Evolutionary conservation across 2,329 filamentous ascomycete species (phyloP).

Genomic region (Pseudogymnoascus sp.): DNA sequence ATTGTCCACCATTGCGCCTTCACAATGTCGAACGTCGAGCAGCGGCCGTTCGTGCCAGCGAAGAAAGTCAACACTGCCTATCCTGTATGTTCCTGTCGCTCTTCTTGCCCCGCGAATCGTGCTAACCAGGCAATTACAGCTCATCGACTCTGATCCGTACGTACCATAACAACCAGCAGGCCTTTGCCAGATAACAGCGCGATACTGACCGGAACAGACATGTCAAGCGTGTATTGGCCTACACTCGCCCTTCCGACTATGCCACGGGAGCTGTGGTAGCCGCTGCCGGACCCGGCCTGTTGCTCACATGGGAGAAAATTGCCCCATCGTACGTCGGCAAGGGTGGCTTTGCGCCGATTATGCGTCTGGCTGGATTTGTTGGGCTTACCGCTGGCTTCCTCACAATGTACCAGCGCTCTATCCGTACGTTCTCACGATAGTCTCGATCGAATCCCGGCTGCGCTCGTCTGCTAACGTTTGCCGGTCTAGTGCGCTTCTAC

Average conservation of each 20-base stretch:
- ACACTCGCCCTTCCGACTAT: constrained; percentile 83
- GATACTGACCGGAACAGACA: constrained; percentile 53
- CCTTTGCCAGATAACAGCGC: background rate
- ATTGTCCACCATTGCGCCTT: constrained; percentile 18
- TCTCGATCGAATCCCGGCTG: background rate
- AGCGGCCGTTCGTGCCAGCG: constrained; percentile 56
- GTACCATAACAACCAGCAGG: constrained; percentile 30
- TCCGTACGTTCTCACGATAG: constrained; percentile 54
- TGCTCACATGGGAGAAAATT: constrained; percentile 74
- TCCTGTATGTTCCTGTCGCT: constrained; percentile 56
- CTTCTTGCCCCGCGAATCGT: constrained; percentile 10
- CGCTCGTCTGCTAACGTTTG: constrained; percentile 9
- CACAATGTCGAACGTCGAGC: constrained; percentile 31
- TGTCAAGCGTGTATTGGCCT: constrained; percentile 80
- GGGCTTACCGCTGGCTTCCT: constrained; percentile 74
- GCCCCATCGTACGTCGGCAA: constrained; percentile 78
- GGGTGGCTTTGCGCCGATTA: constrained; percentile 72
- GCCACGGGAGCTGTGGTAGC: constrained; percentile 59
- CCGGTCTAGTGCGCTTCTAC: constrained; percentile 75
- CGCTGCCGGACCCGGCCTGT: constrained; percentile 63
- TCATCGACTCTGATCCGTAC: constrained; percentile 99
- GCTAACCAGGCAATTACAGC: constrained; percentile 49
- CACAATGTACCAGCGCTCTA: constrained; percentile 76
- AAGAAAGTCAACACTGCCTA: constrained; percentile 78
- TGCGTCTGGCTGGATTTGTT: constrained; percentile 70